Conservation (phyloP, 371 early-diverging fungal species). For the Haplosporangium sp. region DNA sequence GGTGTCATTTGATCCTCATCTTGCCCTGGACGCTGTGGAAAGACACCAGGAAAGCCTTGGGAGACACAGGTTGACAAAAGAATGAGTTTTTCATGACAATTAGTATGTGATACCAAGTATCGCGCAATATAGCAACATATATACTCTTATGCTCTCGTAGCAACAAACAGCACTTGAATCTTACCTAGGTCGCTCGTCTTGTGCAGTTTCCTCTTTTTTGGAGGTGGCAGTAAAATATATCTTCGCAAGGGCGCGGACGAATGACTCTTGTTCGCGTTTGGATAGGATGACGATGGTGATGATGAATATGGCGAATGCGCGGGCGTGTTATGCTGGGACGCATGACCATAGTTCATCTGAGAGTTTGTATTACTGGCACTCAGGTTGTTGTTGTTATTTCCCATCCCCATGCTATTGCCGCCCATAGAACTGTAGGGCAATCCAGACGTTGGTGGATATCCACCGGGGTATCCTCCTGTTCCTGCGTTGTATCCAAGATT, state of each 20-base stretch:
- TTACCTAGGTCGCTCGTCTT: slow-evolving; percentile 60
- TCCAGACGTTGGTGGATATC: slow-evolving; percentile 15
- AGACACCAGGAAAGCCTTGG: slow-evolving; percentile 76
- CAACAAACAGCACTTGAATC: neutral
- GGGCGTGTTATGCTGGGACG: slow-evolving; percentile 46
- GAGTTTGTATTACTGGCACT: slow-evolving; percentile 19
- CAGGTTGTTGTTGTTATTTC: slow-evolving; percentile 12
- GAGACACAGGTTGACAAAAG: neutral
- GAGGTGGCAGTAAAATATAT: slow-evolving; percentile 65
- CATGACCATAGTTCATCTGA: slow-evolving; percentile 24
- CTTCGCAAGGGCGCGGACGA: slow-evolving; percentile 51
- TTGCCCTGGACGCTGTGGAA: slow-evolving; percentile 69
- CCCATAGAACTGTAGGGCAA: slow-evolving; percentile 23
- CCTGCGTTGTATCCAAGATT: slow-evolving; percentile 20
- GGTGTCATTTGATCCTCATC: slow-evolving; percentile 74
- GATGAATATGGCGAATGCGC: slow-evolving; percentile 44
- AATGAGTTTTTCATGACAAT: neutral
- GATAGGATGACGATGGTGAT: slow-evolving; percentile 41
- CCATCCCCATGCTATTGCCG: slow-evolving; percentile 18
- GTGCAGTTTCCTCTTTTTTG: slow-evolving; percentile 57
- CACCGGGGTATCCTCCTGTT: slow-evolving; percentile 17
- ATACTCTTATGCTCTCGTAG: neutral
- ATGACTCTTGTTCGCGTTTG: slow-evolving; percentile 22
- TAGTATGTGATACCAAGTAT: neutral
- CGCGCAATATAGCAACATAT: neutral